phyloP scores from a whole-genome alignment of 1,139 yeast genomes.

The Oligophagozyma castellii region DNA sequence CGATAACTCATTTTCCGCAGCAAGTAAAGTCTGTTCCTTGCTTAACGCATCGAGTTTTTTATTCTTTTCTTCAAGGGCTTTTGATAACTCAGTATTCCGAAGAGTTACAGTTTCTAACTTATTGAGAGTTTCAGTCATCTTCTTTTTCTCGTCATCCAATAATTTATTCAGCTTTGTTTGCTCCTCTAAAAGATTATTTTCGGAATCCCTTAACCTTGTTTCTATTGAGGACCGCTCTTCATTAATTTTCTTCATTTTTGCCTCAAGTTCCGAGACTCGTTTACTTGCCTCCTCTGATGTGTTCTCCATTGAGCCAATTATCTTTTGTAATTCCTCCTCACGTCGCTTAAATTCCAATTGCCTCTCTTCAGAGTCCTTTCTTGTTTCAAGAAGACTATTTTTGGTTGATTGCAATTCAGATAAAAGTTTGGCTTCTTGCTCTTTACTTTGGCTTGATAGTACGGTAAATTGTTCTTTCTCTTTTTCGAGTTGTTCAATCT shows the following conservation, averaged over 20 bases:
- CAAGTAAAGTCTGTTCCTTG: conserved; percentile 3
- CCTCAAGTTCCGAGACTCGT: no score
- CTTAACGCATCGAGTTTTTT: conserved; percentile 6
- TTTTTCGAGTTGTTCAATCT: no score
- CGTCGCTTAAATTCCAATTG: no score
- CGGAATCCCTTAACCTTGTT: no score
- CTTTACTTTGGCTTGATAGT: conserved; percentile 7
- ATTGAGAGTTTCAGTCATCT: background rate
- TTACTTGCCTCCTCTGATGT: no score
- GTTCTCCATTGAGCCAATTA: no score
- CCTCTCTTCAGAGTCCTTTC: no score
- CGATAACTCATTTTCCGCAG: conserved; percentile 2
- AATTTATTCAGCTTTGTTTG: background rate
- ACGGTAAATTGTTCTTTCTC: conserved; percentile 10
- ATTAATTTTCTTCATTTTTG: no score
- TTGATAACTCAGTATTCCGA: conserved; percentile 1
- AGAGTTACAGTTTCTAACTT: conserved; percentile 4
- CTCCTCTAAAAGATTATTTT: no score
- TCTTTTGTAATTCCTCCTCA: no score
- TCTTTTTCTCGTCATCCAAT: conserved; percentile 1
- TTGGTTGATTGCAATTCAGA: background rate
- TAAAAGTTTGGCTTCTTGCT: conserved; percentile 4
- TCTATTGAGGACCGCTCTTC: no score
- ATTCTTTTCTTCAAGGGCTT: background rate
- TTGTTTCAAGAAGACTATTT: no score